A percentile compares a stretch with the other conserved stretches of the same genome.
phyloP scores from a whole-genome alignment of 2,329 filamentous ascomycete species.

The Aureobasidium leucospermi region DNA sequence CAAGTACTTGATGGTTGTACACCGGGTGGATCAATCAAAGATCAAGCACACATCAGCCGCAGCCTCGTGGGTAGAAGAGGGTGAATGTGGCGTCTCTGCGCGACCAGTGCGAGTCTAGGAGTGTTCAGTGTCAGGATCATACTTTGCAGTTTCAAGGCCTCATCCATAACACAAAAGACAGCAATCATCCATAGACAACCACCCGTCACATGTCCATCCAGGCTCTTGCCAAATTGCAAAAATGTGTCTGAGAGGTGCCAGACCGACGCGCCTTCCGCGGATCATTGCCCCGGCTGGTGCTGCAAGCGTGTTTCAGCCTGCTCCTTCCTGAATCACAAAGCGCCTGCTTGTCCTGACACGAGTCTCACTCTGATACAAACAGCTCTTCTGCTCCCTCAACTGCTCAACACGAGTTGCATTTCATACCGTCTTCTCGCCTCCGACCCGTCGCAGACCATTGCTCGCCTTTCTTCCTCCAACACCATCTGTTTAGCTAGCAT shows the following conservation, averaged over 20 bases:
- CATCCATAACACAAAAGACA: background rate
- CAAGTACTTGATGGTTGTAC: no score
- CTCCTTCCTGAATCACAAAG: background rate
- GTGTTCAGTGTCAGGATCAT: background rate
- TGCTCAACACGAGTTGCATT: background rate
- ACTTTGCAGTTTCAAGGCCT: conserved; percentile 2
- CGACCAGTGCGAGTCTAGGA: background rate
- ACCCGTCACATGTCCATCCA: background rate
- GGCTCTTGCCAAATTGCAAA: background rate
- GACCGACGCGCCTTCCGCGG: background rate
- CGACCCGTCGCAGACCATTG: background rate
- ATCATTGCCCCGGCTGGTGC: background rate
- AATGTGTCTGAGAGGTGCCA: background rate
- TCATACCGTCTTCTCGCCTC: background rate
- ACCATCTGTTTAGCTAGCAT: background rate
- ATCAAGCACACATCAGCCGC: background rate
- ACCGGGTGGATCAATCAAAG: no score
- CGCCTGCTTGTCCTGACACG: background rate
- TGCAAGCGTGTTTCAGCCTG: background rate
- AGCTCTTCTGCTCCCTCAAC: no score
- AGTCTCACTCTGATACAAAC: background rate
- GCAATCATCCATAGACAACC: background rate
- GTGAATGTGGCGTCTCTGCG: background rate
- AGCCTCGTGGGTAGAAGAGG: background rate
- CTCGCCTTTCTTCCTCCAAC: background rate